Evolutionary conservation across 192 early-diverging fungal genomes (phyloP).

Genomic region (Irineochytrium annulatum): DNA sequence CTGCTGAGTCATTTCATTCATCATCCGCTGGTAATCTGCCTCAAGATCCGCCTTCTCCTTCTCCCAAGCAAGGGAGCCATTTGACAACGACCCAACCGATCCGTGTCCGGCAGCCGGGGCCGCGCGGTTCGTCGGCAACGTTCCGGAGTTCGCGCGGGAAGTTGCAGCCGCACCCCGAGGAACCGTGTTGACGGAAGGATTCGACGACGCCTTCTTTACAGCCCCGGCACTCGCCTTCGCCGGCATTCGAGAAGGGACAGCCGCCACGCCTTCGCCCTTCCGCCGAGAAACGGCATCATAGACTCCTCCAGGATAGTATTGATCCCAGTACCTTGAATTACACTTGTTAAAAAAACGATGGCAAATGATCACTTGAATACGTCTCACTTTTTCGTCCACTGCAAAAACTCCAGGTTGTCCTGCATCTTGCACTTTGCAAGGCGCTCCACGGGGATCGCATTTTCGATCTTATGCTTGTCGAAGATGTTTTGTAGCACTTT

Average conservation of each 20-base stretch:
- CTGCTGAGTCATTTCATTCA: constrained; percentile 75
- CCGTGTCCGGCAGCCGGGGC: not conserved
- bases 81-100: not conserved
- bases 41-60: constrained; percentile 29
- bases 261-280: constrained; percentile 24
- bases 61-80: not conserved
- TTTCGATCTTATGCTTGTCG: constrained; percentile 87
- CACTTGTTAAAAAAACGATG: not conserved
- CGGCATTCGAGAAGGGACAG: constrained; percentile 5
- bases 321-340: constrained; percentile 74
- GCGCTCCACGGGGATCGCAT: constrained; percentile 84
- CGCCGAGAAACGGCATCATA: constrained; percentile 82
- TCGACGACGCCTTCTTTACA: constrained; percentile 34
- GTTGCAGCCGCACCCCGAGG: not conserved
- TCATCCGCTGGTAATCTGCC: constrained; percentile 55
- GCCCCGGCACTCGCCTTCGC: constrained; percentile 20
- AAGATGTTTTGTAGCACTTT: constrained; percentile 89
- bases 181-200: not conserved
- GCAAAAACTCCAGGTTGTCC: constrained; percentile 98
- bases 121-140: not conserved
- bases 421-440: constrained; percentile 95
- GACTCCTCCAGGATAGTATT: constrained; percentile 71
- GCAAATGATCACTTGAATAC: not conserved
- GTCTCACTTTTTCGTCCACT: constrained; percentile 79
- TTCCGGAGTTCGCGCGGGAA: not conserved